Evolutionary conservation across 129 eudicot genomes (phyloP).

Genomic region (Pittosporum tobira): DNA sequence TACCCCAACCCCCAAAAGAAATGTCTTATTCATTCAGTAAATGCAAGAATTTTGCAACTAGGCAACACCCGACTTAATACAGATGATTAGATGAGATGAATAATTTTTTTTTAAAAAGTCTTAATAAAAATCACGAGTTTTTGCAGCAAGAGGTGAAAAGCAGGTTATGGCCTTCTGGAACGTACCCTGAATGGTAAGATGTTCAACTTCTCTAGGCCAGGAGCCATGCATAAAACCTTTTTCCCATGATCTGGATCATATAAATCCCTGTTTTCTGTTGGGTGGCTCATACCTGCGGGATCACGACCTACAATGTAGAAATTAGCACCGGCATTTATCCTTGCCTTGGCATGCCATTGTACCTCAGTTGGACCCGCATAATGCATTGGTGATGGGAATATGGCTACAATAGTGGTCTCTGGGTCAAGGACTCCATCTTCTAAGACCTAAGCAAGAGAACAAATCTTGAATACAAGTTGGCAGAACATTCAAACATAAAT

Average conservation of each 20-base stretch:
- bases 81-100: no score
- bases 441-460: slow-evolving; percentile 43
- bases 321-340: slow-evolving; percentile 92
- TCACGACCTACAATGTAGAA: slow-evolving; percentile 94
- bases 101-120: no score
- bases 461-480: neutral
- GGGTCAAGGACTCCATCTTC: slow-evolving; percentile 97
- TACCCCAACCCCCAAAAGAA: neutral
- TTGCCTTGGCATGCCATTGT: slow-evolving; percentile 96
- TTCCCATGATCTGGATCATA: slow-evolving; percentile 97
- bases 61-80: neutral
- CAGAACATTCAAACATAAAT: neutral
- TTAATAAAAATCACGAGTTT: neutral
- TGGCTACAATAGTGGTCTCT: slow-evolving; percentile 75
- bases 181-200: slow-evolving; percentile 91
- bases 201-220: slow-evolving; percentile 72
- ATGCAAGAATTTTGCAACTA: neutral
- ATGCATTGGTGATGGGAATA: slow-evolving; percentile 97
- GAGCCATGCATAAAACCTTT: slow-evolving; percentile 92
- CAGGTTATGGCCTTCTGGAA: slow-evolving; percentile 3
- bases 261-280: slow-evolving; percentile 80
- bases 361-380: slow-evolving; percentile 97
- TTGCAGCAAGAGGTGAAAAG: neutral
- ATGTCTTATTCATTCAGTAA: neutral
- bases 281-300: slow-evolving; percentile 98